A percentile compares a stretch with the other conserved stretches of the same genome.
Evolutionary conservation across 1,139 yeast genomes (phyloP).

Genomic region (Suhomyces bolitotheri): DNA sequence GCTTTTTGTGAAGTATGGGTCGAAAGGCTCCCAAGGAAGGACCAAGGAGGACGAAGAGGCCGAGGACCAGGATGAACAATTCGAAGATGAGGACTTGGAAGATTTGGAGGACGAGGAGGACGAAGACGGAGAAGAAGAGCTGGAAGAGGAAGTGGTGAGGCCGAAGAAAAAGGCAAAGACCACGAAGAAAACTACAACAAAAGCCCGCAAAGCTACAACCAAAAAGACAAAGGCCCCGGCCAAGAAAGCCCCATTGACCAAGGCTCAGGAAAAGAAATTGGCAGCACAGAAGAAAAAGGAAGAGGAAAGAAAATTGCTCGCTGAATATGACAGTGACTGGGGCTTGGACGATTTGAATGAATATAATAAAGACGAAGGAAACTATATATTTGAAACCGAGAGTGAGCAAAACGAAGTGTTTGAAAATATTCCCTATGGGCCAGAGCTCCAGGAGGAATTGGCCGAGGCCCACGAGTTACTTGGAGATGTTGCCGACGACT

Average conservation of each 20-base stretch:
- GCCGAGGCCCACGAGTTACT: slow-evolving; percentile 21
- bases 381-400: slow-evolving; percentile 37
- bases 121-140: slow-evolving; percentile 18
- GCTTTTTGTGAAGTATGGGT: slow-evolving; percentile 44
- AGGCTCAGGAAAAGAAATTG: slow-evolving; percentile 14
- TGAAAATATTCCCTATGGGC: slow-evolving; percentile 28
- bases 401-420: slow-evolving; percentile 31
- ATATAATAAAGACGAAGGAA: slow-evolving; percentile 27
- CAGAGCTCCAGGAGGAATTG: slow-evolving; percentile 22
- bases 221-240: slow-evolving; percentile 1
- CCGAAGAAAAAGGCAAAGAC: slow-evolving; percentile 6
- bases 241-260: slow-evolving; percentile 13
- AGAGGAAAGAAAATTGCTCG: slow-evolving; percentile 18
- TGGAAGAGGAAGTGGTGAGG: slow-evolving; percentile 11
- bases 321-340: slow-evolving; percentile 46
- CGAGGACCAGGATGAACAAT: slow-evolving; percentile 21
- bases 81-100: slow-evolving; percentile 20
- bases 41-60: slow-evolving; percentile 22
- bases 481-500: slow-evolving; percentile 21
- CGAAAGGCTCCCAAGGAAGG: slow-evolving; percentile 27
- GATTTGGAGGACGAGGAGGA: slow-evolving; percentile 21
- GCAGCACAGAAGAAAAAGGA: slow-evolving; percentile 27
- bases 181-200: slow-evolving; percentile 6
- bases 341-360: slow-evolving; percentile 36
- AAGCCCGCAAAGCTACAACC: slow-evolving; percentile 8